Evolutionary conservation across 805 yeast species (phyloP).

Genomic region (Saturnispora bothae): DNA sequence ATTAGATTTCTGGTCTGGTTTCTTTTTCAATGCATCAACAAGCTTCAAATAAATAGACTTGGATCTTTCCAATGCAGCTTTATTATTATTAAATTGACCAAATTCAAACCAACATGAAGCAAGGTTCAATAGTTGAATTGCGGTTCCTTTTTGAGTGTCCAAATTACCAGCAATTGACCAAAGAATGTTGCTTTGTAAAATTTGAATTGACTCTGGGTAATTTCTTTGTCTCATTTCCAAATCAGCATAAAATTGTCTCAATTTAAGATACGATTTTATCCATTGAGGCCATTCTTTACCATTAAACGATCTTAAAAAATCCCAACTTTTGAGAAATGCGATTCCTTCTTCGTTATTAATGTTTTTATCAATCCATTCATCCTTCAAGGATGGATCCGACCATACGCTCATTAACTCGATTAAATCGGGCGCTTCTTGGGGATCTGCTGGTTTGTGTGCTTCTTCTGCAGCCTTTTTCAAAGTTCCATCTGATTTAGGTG

Average conservation of each 20-base stretch:
- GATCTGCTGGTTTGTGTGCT: neutral
- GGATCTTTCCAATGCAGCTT: conserved; percentile 12
- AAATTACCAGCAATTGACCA: conserved; percentile 18
- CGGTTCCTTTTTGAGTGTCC: conserved; percentile 13
- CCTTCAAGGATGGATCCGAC: conserved; percentile 10
- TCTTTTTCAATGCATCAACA: conserved; percentile 7
- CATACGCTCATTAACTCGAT: conserved; percentile 18
- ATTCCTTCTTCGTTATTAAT: conserved; percentile 13
- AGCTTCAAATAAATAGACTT: conserved; percentile 17
- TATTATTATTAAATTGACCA: conserved; percentile 11
- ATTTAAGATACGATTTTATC: conserved; percentile 65
- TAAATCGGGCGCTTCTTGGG: conserved; percentile 9
- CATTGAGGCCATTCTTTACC: conserved; percentile 54
- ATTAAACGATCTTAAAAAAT: conserved; percentile 15
- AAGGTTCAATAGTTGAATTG: conserved; percentile 20
- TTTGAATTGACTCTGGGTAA: conserved; percentile 15
- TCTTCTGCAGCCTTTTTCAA: neutral
- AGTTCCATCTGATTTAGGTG: neutral
- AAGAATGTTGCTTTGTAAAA: conserved; percentile 21
- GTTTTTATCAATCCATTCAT: conserved; percentile 17
- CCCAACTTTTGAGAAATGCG: conserved; percentile 19
- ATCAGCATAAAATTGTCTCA: conserved; percentile 68
- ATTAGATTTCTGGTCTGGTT: conserved; percentile 11
- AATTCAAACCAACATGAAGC: conserved; percentile 20
- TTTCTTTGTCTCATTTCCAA: conserved; percentile 43